Conservation (phyloP, 2,329 filamentous ascomycete species). For the Talaromyces pinophilus region DNA sequence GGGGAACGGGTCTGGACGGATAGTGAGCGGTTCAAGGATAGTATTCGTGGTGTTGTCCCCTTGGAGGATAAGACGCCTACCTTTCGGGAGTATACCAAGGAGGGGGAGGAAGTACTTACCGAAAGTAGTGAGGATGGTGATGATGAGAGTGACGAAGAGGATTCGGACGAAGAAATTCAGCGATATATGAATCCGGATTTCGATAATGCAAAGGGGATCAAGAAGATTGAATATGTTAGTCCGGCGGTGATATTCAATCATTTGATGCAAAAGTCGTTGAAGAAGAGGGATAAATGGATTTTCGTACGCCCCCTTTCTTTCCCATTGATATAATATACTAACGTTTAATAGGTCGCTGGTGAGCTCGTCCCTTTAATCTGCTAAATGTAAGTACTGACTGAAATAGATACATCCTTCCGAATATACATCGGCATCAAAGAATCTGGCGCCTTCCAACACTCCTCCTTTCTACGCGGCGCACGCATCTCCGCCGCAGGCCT, state of each 20-base stretch:
- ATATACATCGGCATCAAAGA: conserved; percentile 90
- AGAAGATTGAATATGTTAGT: conserved; percentile 67
- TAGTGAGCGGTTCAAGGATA: conserved; percentile 70
- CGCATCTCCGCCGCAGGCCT: conserved; percentile 80
- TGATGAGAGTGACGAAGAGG: conserved; percentile 39
- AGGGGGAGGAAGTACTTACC: conserved; percentile 28
- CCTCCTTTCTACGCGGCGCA: conserved; percentile 80
- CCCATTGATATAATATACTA: background rate
- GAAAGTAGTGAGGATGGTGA: conserved; percentile 23
- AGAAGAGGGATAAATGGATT: conserved; percentile 89
- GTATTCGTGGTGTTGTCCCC: conserved; percentile 71
- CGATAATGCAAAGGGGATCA: conserved; percentile 61
- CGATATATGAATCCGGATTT: conserved; percentile 67
- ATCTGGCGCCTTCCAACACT: conserved; percentile 86
- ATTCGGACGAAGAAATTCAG: conserved; percentile 56
- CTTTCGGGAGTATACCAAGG: conserved; percentile 44
- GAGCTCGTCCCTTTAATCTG: background rate
- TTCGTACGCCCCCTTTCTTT: conserved; percentile 58
- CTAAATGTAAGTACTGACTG: background rate
- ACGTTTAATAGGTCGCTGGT: conserved; percentile 23
- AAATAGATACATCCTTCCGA: conserved; percentile 70
- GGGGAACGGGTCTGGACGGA: conserved; percentile 74
- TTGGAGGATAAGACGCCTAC: conserved; percentile 61
- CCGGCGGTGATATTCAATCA: conserved; percentile 75
- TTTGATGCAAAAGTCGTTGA: conserved; percentile 69